Conservation (phyloP, 371 early-diverging fungal species). For the Mortierella sp. region DNA sequence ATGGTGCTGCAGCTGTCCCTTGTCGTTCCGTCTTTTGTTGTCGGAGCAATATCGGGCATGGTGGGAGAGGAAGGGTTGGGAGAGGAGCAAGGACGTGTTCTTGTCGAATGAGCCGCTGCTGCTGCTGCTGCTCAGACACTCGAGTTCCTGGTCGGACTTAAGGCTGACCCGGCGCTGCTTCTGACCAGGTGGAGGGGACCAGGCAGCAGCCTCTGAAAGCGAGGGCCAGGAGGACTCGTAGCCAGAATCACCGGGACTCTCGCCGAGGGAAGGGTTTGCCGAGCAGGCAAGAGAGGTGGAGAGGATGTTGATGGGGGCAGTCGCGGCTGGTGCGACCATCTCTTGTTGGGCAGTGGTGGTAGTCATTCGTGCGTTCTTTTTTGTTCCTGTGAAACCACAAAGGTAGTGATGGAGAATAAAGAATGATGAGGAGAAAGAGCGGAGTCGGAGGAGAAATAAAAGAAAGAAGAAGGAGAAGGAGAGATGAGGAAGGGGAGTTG, state of each 20-base stretch:
- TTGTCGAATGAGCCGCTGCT: slow-evolving; percentile 17
- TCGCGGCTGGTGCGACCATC: slow-evolving; percentile 29
- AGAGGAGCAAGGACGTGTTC: slow-evolving; percentile 4
- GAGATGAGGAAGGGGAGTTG: neutral
- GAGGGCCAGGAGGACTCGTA: slow-evolving; percentile 59
- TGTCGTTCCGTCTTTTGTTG: slow-evolving; percentile 9
- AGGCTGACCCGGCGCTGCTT: slow-evolving; percentile 15
- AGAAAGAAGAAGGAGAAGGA: neutral
- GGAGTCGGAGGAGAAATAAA: neutral
- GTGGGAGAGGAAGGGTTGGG: slow-evolving; percentile 2
- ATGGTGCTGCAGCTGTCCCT: slow-evolving; percentile 2
- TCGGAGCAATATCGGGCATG: slow-evolving; percentile 2
- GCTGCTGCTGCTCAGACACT: slow-evolving; percentile 7
- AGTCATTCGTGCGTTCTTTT: slow-evolving; percentile 20
- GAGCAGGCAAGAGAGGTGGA: slow-evolving; percentile 6
- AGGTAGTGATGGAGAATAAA: neutral
- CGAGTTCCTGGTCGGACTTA: slow-evolving; percentile 2
- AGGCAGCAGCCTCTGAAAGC: slow-evolving; percentile 51
- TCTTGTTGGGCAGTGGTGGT: slow-evolving; percentile 8
- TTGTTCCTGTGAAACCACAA: slow-evolving; percentile 8
- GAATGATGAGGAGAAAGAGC: neutral
- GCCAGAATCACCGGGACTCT: slow-evolving; percentile 53
- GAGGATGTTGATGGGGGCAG: slow-evolving; percentile 54
- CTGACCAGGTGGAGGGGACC: slow-evolving; percentile 32
- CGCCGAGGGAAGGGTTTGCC: slow-evolving; percentile 11